phyloP scores from a whole-genome alignment of 164 flowering plant species.

The Kalanchoe fedtschenkoi region DNA sequence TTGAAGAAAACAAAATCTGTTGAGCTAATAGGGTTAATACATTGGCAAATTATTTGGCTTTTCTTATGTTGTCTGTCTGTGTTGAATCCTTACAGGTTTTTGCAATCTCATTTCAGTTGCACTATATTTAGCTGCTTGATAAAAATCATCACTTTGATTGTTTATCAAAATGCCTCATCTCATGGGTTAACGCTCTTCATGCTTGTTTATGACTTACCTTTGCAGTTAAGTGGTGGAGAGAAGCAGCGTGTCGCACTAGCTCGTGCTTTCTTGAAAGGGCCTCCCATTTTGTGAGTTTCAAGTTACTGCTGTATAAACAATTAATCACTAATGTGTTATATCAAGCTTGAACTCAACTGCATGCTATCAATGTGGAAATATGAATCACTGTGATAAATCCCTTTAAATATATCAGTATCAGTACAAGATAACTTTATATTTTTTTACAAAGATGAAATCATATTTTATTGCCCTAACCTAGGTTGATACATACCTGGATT shows the following conservation, averaged over 20 bases:
- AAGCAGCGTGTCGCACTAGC: slow-evolving; percentile 98
- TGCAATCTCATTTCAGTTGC: background rate
- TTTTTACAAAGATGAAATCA: background rate
- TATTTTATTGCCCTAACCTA: background rate
- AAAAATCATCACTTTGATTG: too few relatives aligned
- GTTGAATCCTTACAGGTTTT: background rate
- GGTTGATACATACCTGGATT: too few relatives aligned
- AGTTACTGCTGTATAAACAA: background rate
- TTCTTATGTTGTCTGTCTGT: too few relatives aligned
- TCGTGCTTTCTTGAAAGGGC: slow-evolving; percentile 84
- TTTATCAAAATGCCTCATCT: background rate
- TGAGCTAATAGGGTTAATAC: too few relatives aligned
- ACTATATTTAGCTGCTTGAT: background rate
- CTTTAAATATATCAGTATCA: background rate
- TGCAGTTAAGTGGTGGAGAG: slow-evolving; percentile 97
- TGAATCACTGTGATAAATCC: background rate
- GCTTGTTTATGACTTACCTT: slow-evolving; percentile 2
- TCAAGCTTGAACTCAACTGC: background rate
- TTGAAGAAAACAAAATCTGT: too few relatives aligned
- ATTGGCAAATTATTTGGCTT: too few relatives aligned
- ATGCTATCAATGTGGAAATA: background rate
- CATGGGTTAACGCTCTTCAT: slow-evolving; percentile 2
- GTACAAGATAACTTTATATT: background rate
- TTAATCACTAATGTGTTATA: background rate
- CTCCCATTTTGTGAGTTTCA: slow-evolving; percentile 62